A percentile compares a stretch with the other conserved stretches of the same genome.
Conservation (phyloP, 768 basidiomycete genomes). For the Agaricus bisporus region DNA sequence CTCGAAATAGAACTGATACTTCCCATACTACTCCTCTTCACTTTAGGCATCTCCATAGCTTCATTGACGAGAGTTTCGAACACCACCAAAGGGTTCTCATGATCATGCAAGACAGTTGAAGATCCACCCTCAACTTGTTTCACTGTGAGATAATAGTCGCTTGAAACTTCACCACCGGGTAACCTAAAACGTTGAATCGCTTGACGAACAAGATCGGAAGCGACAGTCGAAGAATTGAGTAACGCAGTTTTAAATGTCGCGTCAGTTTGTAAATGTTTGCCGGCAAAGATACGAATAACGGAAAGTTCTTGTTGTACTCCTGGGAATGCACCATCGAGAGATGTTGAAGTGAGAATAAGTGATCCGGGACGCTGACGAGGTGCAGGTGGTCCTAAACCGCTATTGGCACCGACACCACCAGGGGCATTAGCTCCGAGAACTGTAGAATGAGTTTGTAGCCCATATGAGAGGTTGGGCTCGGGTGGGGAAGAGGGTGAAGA, state of each 20-base stretch:
- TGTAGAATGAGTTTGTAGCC: conserved; percentile 46
- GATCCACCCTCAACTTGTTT: conserved; percentile 90
- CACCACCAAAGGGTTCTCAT: conserved; percentile 81
- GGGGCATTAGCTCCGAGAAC: background rate
- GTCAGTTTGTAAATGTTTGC: conserved; percentile 83
- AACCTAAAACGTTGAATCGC: conserved; percentile 93
- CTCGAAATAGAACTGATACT: conserved; percentile 92
- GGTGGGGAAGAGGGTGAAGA: conserved; percentile 77
- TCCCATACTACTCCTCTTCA: conserved; percentile 89
- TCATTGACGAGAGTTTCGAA: conserved; percentile 84
- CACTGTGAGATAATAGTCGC: conserved; percentile 83
- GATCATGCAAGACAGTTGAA: conserved; percentile 61
- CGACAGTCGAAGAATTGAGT: conserved; percentile 80
- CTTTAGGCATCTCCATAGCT: conserved; percentile 75
- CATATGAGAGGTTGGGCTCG: conserved; percentile 69
- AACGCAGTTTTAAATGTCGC: conserved; percentile 98
- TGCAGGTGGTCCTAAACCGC: conserved; percentile 45
- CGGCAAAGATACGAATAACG: conserved; percentile 95
- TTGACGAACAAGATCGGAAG: conserved; percentile 81
- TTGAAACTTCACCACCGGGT: conserved; percentile 50
- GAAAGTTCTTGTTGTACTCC: conserved; percentile 72
- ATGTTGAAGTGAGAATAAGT: conserved; percentile 36
- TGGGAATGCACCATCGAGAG: conserved; percentile 55
- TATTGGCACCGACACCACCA: conserved; percentile 58
- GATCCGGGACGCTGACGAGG: conserved; percentile 65